A percentile compares a stretch with the other conserved stretches of the same genome.
Conservation (phyloP, 2,329 filamentous ascomycete genomes). For the Chaetomium globosum region DNA sequence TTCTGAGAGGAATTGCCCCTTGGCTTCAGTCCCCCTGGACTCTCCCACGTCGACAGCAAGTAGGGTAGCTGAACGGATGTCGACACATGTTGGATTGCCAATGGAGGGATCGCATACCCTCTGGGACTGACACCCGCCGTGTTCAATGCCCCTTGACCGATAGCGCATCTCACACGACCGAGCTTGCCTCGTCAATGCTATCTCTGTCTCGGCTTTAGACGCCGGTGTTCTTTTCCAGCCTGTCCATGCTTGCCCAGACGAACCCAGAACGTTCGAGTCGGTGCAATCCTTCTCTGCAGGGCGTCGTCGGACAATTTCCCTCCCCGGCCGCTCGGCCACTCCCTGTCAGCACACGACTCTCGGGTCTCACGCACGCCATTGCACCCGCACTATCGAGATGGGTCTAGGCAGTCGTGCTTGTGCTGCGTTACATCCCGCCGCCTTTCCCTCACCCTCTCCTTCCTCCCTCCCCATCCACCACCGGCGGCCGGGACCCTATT, state of each 20-base stretch:
- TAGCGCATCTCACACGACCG: neutral
- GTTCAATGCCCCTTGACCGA: neutral
- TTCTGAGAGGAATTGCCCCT: neutral
- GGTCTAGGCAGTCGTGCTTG: constrained; percentile 4
- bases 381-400: constrained; percentile 26
- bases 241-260: constrained; percentile 12
- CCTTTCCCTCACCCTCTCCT: neutral
- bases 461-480: neutral
- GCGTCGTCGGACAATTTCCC: constrained; percentile 22
- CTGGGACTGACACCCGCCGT: neutral
- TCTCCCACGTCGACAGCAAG: neutral
- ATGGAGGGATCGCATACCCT: neutral
- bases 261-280: constrained; percentile 16
- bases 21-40: neutral
- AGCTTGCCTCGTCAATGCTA: neutral
- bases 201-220: constrained; percentile 16
- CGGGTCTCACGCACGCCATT: constrained; percentile 18
- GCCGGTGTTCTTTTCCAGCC: neutral
- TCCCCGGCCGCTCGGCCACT: constrained; percentile 6
- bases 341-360: constrained; percentile 1
- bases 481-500: neutral
- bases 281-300: constrained; percentile 18
- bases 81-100: neutral
- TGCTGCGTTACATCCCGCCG: constrained; percentile 1
- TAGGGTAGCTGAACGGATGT: neutral